Evolutionary conservation across 192 early-diverging fungal species (phyloP), one percentile per base, ranked within the genome.

Genomic region (Rhizophagus prolifer): DNA sequence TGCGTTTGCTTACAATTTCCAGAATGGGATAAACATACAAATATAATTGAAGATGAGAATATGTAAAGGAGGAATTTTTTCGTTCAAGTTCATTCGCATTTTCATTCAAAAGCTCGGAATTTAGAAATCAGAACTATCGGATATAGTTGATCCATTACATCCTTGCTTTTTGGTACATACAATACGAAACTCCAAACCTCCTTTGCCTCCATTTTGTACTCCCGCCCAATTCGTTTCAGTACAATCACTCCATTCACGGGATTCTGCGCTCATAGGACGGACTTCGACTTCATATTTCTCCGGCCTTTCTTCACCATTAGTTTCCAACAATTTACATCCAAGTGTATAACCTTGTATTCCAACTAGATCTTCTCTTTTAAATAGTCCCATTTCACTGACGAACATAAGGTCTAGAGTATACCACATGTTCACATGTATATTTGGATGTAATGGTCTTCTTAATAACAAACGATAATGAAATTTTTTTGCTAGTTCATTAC

Each of bases 371-470:
- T 30, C 47, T 68, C 34, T 66, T 76, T 68, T 76, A 38, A 68
- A 76, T 25, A 76, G 44, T 21, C 65, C 65, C 31, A 76, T 58
- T 68, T 76, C 75, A 34, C 75, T 76, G 4, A 76, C 75, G 36
- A 66, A 47, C 75, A 76, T 76, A 1, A 76, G n/a, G 58, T 76
- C 75, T 34, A 76, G 23, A 1, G 65, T 68, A 58, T 76, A 76
- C 75, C 75, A 76, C 65, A 66, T 76, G n/a, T 76, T 50, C 10
- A 76, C 16, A 58, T 76, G 75, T 5, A 76, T 76, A 41, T 68
- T 59, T 1, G 75, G 65, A 59, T 76, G 75, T 10, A 76, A 26
- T 6, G 75, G 75, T 64, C 47, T 65, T 58, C 66, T 13, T 12
- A 76, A 28, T 21, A 54, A 36, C 12, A 76, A 41, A 26, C 75